These are phyloP conservation scores for Melastoma candidum DNA, from an alignment of 441 rosid species.

Conservation along the genomic window DNA sequence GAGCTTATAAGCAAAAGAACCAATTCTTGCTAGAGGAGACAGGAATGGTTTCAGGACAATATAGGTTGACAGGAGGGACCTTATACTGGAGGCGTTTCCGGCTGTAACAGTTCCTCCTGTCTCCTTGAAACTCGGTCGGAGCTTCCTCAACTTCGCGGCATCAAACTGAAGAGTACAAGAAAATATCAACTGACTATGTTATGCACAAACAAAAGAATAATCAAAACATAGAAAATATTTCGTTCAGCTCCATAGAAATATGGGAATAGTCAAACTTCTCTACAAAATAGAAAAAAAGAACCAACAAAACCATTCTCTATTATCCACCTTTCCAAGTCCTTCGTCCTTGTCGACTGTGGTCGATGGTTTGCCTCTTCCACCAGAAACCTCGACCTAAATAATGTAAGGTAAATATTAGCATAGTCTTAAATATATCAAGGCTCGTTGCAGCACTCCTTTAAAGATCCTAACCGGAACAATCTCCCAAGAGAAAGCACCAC, in stretches of 20 bases:
- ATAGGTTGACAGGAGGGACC: constrained; percentile 26
- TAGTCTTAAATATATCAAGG: neutral
- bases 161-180: constrained; percentile 49
- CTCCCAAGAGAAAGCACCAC: constrained; percentile 89
- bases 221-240: no score
- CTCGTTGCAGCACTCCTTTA: no score
- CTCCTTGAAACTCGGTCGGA: constrained; percentile 91
- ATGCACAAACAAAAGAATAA: no score
- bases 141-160: constrained; percentile 80
- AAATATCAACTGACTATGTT: neutral
- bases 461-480: constrained; percentile 59
- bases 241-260: no score
- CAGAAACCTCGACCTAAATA: constrained; percentile 85
- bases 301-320: no score
- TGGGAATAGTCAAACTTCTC: no score
- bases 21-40: no score
- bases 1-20: no score
- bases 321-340: constrained; percentile 84
- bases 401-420: constrained; percentile 12
- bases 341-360: constrained; percentile 83
- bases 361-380: constrained; percentile 89
- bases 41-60: no score
- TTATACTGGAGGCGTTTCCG: constrained; percentile 98
- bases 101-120: constrained; percentile 93
- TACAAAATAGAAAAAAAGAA: no score